Evolutionary conservation across 225 moss, liverwort and hornwort species (phyloP).

Genomic region (Neckera pumila): DNA sequence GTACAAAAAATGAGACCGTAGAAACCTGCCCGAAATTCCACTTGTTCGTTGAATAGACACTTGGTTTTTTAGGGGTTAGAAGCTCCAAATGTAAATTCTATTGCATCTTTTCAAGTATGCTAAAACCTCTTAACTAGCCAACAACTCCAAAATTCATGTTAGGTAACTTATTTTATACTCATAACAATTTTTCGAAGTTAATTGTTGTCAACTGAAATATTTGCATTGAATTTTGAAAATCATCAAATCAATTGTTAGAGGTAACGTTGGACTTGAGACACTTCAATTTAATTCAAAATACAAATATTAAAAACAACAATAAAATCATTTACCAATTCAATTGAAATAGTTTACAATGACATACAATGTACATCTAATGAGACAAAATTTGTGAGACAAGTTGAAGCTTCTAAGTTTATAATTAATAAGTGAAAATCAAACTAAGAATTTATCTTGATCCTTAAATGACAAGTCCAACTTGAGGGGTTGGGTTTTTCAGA

Average conservation of each 20-base stretch:
- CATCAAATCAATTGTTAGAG: background rate
- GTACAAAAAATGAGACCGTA: too few species aligned
- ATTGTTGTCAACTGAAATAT: background rate
- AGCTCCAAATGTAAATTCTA: background rate
- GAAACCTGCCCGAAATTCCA: too few species aligned
- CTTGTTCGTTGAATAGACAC: too few species aligned
- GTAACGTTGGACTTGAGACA: background rate
- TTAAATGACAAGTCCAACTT: accelerated
- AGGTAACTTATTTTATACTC: background rate
- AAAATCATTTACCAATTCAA: background rate
- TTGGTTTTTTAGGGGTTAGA: too few species aligned
- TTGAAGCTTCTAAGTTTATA: accelerated
- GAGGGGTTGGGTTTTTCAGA: accelerated
- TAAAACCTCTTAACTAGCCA: background rate
- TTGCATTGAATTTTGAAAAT: background rate
- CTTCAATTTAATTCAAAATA: background rate
- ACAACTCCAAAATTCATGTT: background rate
- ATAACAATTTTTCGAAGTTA: too few species aligned
- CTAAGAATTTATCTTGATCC: background rate
- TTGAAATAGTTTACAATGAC: background rate
- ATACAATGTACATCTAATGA: background rate
- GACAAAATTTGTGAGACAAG: background rate
- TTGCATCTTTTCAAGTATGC: background rate
- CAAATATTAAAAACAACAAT: background rate
- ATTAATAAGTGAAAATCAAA: background rate